These are phyloP conservation scores for Lepiota subincarnata DNA, from an alignment of 768 basidiomycete species.

Conservation along the genomic window DNA sequence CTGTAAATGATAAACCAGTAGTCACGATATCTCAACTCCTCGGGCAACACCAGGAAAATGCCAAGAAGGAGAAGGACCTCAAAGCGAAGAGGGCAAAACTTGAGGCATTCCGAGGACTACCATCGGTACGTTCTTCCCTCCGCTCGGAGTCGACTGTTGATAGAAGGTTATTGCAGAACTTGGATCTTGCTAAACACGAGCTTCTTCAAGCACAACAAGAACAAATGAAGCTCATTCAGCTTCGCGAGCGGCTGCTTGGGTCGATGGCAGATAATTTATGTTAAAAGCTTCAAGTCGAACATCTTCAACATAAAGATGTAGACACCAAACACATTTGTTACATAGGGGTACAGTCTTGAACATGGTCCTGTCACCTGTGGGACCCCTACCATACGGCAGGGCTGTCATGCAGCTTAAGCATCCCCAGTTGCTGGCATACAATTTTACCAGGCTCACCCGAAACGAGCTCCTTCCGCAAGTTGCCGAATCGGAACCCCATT, in stretches of 20 bases:
- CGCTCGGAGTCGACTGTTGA: not conserved
- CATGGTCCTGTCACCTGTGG: not conserved
- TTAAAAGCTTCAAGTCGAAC: not conserved
- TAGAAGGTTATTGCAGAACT: constrained; percentile 28
- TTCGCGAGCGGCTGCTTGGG: constrained; percentile 42
- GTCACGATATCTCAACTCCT: constrained; percentile 36
- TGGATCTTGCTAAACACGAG: constrained; percentile 42
- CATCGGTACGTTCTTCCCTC: constrained; percentile 32
- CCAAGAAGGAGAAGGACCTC: constrained; percentile 31
- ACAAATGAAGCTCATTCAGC: constrained; percentile 42
- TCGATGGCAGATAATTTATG: constrained; percentile 41
- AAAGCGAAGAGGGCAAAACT: constrained; percentile 41
- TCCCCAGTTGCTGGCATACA: not conserved
- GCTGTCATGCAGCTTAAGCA: not conserved
- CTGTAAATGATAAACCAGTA: constrained; percentile 25
- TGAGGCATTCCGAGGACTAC: constrained; percentile 45
- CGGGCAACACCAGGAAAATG: constrained; percentile 34
- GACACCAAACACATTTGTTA: not conserved
- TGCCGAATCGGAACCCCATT: constrained; percentile 23
- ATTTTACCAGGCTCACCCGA: constrained; percentile 24
- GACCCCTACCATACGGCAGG: constrained; percentile 2
- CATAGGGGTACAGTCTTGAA: not conserved
- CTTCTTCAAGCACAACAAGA: constrained; percentile 35
- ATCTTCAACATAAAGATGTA: not conserved
- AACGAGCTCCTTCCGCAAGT: constrained; percentile 26